A percentile compares a stretch with the other conserved stretches of the same genome.
Conservation (phyloP, 2,329 filamentous ascomycete genomes). For the Penicillium sp. region DNA sequence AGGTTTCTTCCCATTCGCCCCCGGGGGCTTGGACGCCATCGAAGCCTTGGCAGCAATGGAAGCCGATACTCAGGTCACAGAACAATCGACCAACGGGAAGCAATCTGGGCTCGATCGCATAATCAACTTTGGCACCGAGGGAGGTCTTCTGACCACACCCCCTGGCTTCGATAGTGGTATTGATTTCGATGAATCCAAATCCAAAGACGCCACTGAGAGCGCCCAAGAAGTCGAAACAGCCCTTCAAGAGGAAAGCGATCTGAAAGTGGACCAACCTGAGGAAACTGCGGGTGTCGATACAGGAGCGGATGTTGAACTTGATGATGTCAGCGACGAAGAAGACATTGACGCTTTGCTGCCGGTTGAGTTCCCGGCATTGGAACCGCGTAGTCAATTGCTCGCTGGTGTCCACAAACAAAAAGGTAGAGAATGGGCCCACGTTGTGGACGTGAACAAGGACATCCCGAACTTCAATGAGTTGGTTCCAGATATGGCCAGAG, state of each 20-base stretch:
- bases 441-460: slow-evolving; percentile 91
- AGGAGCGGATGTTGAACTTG: slow-evolving; percentile 26
- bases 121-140: slow-evolving; percentile 75
- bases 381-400: slow-evolving; percentile 75
- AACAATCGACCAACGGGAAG: slow-evolving; percentile 39
- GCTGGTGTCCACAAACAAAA: slow-evolving; percentile 69
- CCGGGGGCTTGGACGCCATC: slow-evolving; percentile 82
- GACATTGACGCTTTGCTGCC: slow-evolving; percentile 84
- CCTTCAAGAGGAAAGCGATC: slow-evolving; percentile 45
- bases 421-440: slow-evolving; percentile 92
- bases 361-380: slow-evolving; percentile 86
- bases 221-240: slow-evolving; percentile 69
- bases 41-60: slow-evolving; percentile 83
- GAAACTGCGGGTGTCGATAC: slow-evolving; percentile 31
- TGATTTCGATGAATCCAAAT: slow-evolving; percentile 63
- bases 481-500: slow-evolving; percentile 91
- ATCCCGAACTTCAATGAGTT: slow-evolving; percentile 93
- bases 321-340: slow-evolving; percentile 38
- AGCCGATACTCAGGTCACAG: slow-evolving; percentile 63
- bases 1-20: slow-evolving; percentile 91
- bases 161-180: slow-evolving; percentile 81
- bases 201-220: slow-evolving; percentile 53
- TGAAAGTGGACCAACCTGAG: slow-evolving; percentile 55
- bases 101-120: slow-evolving; percentile 69
- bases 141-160: slow-evolving; percentile 74